Base-by-base conservation (phyloP, 495 filamentous ascomycete genomes). In the Penicillium coprophilum region DNA sequence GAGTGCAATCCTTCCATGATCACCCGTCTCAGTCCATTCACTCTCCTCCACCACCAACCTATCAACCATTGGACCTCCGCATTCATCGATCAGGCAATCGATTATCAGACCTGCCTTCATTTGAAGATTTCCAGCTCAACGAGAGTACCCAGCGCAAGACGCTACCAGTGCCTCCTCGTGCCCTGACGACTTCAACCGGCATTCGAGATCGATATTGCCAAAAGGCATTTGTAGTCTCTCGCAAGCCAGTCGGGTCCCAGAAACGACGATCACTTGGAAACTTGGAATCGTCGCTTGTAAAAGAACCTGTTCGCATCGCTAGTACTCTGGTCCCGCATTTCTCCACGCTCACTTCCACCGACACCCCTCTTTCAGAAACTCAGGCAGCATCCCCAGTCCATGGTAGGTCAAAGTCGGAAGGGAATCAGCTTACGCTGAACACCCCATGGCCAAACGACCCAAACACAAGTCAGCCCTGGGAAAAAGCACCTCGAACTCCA, bases 41-140 rank as follows among this genome's bases (percentile, higher is more conserved):
- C 9, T 39, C 41, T 11, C 53, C 57, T 55, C 49, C 55, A 27
- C 60, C 59, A 15, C 55, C 24, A 13, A 44, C 77, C 15, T 91
- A 90, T 69, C 80, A 81, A 34, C 88, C 88, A 11, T 76, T 94
- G 36, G 83, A 93, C 71, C 77, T 95, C 47, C 90, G 82, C 71
- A 88, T 95, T 55, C 85, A 89, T 64, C 66, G 78, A 52, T 81
- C 84, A 24, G 78, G 84, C 27, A 83, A 86, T 64, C 80, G 79
- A 43, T 75, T 95, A 10, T 90, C 91, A 13, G 71, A 77, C 24
- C 72, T 82, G 38, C 79, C 78, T 30, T 63, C 64, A 10, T 82
- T 82, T 54, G 71, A 73, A 11, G 47, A 61, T 5, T 77, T 73
- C 38, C 53, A 62, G 10, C 17, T 71, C 2, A 62, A 68, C 8